Evolutionary conservation across 306 rosid species (phyloP).

Genomic region (Rosa persica): DNA sequence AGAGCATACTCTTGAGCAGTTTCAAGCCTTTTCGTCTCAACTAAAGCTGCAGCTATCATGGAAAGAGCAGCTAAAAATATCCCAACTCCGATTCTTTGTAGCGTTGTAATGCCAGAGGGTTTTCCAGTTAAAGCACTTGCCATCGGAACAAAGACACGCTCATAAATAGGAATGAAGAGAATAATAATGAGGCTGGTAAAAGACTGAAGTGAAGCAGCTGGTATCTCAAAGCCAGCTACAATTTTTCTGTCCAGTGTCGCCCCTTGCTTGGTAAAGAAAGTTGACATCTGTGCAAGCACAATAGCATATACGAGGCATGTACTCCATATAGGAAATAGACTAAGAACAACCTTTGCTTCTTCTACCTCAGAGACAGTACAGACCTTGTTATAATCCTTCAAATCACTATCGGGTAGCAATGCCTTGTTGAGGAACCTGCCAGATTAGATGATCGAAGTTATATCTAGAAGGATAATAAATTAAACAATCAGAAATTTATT

Average conservation of each 20-base stretch:
- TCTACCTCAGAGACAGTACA: conserved; percentile 35
- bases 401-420: conserved; percentile 17
- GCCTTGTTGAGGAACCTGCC: conserved; percentile 43
- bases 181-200: conserved; percentile 29
- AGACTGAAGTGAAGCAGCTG: conserved; percentile 57
- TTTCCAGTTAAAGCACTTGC: conserved; percentile 43
- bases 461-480: neutral
- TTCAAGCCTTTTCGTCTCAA: conserved; percentile 51
- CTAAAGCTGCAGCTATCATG: conserved; percentile 43
- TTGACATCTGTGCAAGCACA: conserved; percentile 33
- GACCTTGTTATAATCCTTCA: conserved; percentile 9
- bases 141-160: conserved; percentile 44
- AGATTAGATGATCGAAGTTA: neutral
- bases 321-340: conserved; percentile 38
- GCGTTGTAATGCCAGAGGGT: conserved; percentile 56
- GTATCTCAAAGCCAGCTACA: conserved; percentile 31
- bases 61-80: conserved; percentile 37
- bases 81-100: conserved; percentile 63
- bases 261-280: conserved; percentile 52
- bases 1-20: conserved; percentile 44
- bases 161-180: conserved; percentile 45
- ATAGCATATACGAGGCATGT: conserved; percentile 35
- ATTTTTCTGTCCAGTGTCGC: conserved; percentile 45
- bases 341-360: conserved; percentile 42
- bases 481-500: neutral